These are phyloP conservation scores for Cyclotella kingstonii DNA, from an alignment of 108 stramenopile genomes.

Conservation along the genomic window DNA sequence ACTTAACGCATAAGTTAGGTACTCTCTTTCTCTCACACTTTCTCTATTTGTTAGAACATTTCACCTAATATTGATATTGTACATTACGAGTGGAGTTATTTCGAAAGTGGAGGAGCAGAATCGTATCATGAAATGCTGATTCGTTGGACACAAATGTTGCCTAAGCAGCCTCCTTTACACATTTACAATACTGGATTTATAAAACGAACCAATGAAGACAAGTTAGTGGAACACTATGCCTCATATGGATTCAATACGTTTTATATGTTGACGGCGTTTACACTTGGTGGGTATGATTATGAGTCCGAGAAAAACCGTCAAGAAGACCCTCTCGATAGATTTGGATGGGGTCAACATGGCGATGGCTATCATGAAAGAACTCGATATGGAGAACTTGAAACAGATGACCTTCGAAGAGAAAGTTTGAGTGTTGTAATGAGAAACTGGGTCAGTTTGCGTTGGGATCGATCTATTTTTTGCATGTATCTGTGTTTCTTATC, in stretches of 20 bases:
- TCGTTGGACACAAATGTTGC: conserved; percentile 44
- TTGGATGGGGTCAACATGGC: conserved; percentile 41
- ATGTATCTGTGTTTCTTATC: not conserved
- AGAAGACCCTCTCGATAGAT: conserved; percentile 27
- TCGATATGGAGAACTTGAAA: conserved; percentile 45
- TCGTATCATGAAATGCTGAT: conserved; percentile 31
- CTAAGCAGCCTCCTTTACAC: conserved; percentile 42
- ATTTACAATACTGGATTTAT: conserved; percentile 28
- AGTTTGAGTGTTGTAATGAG: conserved; percentile 46
- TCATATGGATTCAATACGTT: conserved; percentile 40
- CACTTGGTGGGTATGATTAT: conserved; percentile 38
- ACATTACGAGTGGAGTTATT: conserved; percentile 53
- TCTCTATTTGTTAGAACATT: conserved; percentile 7
- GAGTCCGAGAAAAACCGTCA: conserved; percentile 22
- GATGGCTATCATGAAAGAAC: conserved; percentile 53
- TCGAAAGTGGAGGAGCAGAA: conserved; percentile 31
- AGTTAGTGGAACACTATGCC: conserved; percentile 26
- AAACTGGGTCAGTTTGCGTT: conserved; percentile 36
- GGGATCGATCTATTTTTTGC: too few relatives aligned
- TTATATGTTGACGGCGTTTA: conserved; percentile 25
- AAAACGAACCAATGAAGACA: conserved; percentile 2
- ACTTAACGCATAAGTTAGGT: not conserved
- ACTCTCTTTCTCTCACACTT: not conserved
- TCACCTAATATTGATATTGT: conserved; percentile 40
- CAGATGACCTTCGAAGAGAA: conserved; percentile 23